These are phyloP conservation scores for Agroathelia rolfsii DNA, from an alignment of 1,284 basidiomycete species.

Conservation along the genomic window DNA sequence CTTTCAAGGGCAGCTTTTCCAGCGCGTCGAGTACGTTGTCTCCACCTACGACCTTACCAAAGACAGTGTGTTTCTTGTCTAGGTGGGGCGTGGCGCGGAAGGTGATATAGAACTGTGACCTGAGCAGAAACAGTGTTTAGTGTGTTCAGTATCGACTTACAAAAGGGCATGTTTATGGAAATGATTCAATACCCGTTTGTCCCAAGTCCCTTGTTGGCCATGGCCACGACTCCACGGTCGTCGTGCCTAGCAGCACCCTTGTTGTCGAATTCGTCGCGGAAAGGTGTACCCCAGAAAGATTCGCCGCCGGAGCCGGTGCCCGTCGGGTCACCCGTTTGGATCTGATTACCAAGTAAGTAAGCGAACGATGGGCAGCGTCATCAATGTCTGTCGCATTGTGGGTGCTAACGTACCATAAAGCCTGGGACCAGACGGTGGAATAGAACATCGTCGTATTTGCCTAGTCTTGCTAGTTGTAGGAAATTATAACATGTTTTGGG, in stretches of 20 bases:
- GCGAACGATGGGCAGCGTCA: conserved; percentile 1
- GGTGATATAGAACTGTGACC: conserved; percentile 87
- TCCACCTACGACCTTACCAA: conserved; percentile 92
- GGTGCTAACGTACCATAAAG: conserved; percentile 91
- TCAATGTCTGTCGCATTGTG: too few relatives aligned
- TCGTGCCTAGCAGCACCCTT: conserved; percentile 85
- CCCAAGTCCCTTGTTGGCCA: conserved; percentile 86
- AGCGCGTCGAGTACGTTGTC: conserved; percentile 82
- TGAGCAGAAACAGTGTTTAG: conserved; percentile 21
- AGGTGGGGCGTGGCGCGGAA: conserved; percentile 77
- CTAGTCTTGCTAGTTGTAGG: conserved; percentile 79
- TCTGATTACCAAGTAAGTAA: conserved; percentile 31
- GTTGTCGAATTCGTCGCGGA: conserved; percentile 84
- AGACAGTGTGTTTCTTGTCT: conserved; percentile 86
- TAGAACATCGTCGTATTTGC: conserved; percentile 82
- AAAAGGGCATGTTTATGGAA: conserved; percentile 1
- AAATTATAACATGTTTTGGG: conserved; percentile 99
- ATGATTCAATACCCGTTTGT: conserved; percentile 58
- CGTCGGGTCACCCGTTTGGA: conserved; percentile 94
- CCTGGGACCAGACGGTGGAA: conserved; percentile 95
- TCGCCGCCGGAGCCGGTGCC: conserved; percentile 91
- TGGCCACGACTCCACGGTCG: conserved; percentile 69
- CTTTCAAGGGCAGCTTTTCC: conserved; percentile 74
- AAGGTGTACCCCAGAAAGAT: conserved; percentile 93
- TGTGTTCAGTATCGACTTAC: conserved; percentile 3